Percentiles rank a stretch among this genome's conserved stretches.
Conservation (phyloP, 106 monocot species). For the Phalaenopsis equestris region DNA sequence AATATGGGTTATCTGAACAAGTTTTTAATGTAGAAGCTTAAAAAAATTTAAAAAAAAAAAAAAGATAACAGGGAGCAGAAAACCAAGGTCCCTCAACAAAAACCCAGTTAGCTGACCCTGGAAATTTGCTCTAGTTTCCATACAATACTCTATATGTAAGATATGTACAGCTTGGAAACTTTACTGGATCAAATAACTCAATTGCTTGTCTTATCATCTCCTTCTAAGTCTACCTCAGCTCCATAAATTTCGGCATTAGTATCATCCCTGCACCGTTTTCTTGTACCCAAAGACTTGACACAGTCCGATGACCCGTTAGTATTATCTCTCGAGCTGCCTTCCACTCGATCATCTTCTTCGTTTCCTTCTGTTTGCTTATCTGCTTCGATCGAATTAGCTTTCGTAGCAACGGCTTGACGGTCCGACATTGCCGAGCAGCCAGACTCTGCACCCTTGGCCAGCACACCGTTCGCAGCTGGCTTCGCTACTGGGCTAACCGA, state of each 20-base stretch:
- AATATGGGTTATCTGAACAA: conserved; percentile 4
- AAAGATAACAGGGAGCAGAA: not conserved
- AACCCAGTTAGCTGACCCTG: conserved; percentile 4
- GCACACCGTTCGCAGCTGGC: conserved; percentile 14
- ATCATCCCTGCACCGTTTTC: conserved; percentile 14
- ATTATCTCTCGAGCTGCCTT: not conserved
- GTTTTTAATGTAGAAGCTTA: conserved; percentile 2
- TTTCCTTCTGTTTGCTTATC: conserved; percentile 4
- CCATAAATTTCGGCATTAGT: not conserved
- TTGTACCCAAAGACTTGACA: conserved; percentile 1
- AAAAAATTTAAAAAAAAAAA: not conserved
- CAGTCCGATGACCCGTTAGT: not conserved
- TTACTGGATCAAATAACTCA: not conserved
- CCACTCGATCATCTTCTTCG: conserved; percentile 7
- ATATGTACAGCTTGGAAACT: not conserved
- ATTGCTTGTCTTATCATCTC: not conserved
- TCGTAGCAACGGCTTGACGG: conserved; percentile 1
- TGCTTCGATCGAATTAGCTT: conserved; percentile 9
- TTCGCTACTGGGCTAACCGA: conserved; percentile 22
- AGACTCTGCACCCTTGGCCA: conserved; percentile 25
- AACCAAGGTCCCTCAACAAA: conserved; percentile 8
- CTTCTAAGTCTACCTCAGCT: not conserved
- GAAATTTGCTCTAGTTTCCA: not conserved
- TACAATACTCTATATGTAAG: not conserved
- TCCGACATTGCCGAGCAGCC: conserved; percentile 15